These are phyloP conservation scores for Bipolaris cookei DNA, from an alignment of 2,329 filamentous ascomycete genomes.

Conservation along the genomic window DNA sequence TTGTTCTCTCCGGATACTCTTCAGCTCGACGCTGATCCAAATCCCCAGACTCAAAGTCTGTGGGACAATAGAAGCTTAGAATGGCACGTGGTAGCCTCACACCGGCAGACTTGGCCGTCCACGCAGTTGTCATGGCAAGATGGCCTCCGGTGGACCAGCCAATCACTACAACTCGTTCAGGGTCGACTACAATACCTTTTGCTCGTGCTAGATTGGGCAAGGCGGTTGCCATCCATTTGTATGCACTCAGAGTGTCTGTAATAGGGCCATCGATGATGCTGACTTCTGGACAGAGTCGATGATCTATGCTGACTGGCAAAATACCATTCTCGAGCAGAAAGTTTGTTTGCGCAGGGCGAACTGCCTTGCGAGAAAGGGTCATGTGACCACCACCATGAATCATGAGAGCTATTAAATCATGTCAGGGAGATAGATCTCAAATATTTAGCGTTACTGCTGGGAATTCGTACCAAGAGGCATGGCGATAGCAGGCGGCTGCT, in stretches of 20 bases:
- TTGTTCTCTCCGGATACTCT: constrained; percentile 3
- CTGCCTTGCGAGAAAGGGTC: constrained; percentile 48
- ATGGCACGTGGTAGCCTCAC: constrained; percentile 52
- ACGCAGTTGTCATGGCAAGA: constrained; percentile 55
- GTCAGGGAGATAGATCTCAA: constrained; percentile 11
- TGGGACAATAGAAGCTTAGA: constrained; percentile 56
- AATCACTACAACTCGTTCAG: constrained; percentile 49
- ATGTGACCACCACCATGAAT: constrained; percentile 56
- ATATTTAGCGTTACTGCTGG: background rate
- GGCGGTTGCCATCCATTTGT: background rate
- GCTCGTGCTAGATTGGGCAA: background rate
- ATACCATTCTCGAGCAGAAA: constrained; percentile 51
- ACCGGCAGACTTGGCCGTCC: constrained; percentile 39
- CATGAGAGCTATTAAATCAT: constrained; percentile 48
- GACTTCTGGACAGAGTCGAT: constrained; percentile 59
- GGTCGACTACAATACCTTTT: constrained; percentile 20
- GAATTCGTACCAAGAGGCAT: constrained; percentile 11
- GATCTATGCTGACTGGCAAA: constrained; percentile 58
- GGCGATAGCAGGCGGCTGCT: constrained; percentile 1
- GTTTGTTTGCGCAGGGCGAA: constrained; percentile 49
- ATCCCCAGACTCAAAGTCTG: constrained; percentile 10
- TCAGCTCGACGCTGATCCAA: constrained; percentile 1
- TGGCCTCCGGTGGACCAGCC: constrained; percentile 60
- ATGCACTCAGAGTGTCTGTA: constrained; percentile 51
- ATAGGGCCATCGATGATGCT: constrained; percentile 56